A percentile compares a stretch with the other conserved stretches of the same genome.
These are phyloP conservation scores for Erigeron philadelphicus DNA, from an alignment of 140 eudicot species.

Conservation along the genomic window DNA sequence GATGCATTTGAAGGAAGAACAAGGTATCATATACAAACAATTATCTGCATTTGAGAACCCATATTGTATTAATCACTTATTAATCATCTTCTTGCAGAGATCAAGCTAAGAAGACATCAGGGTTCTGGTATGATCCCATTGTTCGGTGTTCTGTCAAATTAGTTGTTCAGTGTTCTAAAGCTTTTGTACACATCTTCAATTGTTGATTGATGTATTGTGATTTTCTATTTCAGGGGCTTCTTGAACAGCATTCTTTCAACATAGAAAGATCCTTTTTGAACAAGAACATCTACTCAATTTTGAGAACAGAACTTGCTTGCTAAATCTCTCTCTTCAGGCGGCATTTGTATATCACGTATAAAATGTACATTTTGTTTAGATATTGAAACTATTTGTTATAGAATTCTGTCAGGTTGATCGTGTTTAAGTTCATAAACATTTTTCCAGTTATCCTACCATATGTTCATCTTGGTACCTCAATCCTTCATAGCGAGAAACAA, in stretches of 20 bases:
- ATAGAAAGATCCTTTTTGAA: conserved; percentile 19
- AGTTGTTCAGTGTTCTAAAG: conserved; percentile 2
- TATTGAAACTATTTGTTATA: conserved; percentile 4
- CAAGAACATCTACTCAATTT: conserved; percentile 7
- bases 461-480: not conserved
- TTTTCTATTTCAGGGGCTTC: conserved; percentile 55
- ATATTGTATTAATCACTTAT: conserved; percentile 10
- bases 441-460: conserved; percentile 5
- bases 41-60: not conserved
- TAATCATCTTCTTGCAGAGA: conserved; percentile 41
- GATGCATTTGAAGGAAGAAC: conserved; percentile 76
- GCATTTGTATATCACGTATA: conserved; percentile 7
- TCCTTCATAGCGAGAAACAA: no score
- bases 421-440: conserved; percentile 4
- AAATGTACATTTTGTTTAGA: conserved; percentile 25
- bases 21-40: conserved; percentile 43
- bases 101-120: conserved; percentile 50
- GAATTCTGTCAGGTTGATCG: not conserved
- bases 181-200: not conserved
- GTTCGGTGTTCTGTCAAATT: conserved; percentile 8
- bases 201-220: conserved; percentile 15
- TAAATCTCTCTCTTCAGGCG: conserved; percentile 14
- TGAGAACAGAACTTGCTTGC: not conserved
- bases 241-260: conserved; percentile 45
- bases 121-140: conserved; percentile 69